Evolutionary conservation across 2,329 filamentous ascomycete species (phyloP).

Genomic region (Hypomyces rosellus): DNA sequence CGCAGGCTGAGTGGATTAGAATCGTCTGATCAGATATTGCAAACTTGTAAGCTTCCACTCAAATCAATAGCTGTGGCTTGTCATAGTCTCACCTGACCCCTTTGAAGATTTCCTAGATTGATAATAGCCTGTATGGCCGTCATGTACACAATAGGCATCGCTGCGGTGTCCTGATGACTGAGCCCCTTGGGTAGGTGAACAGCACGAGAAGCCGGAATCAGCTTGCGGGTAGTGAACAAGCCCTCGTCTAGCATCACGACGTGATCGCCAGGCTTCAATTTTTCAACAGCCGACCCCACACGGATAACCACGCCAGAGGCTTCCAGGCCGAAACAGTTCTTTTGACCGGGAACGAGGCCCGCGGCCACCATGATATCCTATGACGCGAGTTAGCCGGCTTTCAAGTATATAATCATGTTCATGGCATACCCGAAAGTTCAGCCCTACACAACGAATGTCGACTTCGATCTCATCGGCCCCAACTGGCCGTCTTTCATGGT

Average conservation of each 20-base stretch:
- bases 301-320: slow-evolving; percentile 18
- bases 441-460: background rate
- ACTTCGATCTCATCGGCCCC: no score
- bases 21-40: slow-evolving; percentile 1
- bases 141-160: slow-evolving; percentile 23
- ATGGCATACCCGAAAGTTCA: slow-evolving; percentile 5
- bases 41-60: no score
- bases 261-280: slow-evolving; percentile 26
- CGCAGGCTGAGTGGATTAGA: slow-evolving; percentile 5
- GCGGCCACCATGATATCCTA: slow-evolving; percentile 13
- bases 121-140: slow-evolving; percentile 23
- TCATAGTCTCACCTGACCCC: no score
- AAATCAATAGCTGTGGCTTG: no score
- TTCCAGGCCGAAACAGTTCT: slow-evolving; percentile 23
- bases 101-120: slow-evolving; percentile 16
- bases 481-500: no score
- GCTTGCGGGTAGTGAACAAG: background rate
- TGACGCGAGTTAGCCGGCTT: background rate
- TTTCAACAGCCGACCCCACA: slow-evolving; percentile 10
- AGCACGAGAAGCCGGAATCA: background rate
- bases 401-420: background rate
- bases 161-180: slow-evolving; percentile 22
- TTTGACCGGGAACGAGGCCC: background rate
- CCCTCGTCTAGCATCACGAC: slow-evolving; percentile 18
- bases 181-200: slow-evolving; percentile 24